phyloP scores from a whole-genome alignment of 164 flowering plant species.

The Sedum album region DNA sequence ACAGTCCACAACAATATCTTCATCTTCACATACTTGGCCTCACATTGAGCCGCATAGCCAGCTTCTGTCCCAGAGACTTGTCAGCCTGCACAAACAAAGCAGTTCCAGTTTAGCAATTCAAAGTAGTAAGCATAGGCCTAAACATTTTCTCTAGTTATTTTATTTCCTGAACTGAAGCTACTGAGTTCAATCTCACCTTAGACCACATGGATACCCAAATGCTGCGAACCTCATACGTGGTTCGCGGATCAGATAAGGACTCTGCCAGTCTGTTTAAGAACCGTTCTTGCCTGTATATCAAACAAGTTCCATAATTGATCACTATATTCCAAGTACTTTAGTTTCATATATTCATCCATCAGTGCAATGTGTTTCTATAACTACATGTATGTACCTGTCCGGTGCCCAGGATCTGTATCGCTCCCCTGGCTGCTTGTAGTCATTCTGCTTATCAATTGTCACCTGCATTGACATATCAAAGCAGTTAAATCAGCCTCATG shows the following conservation, averaged over 20 bases:
- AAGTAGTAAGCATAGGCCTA: too few species aligned
- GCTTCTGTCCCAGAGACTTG: conserved; percentile 84
- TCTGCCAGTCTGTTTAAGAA: too few species aligned
- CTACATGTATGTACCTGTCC: conserved; percentile 47
- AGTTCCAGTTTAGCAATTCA: neutral
- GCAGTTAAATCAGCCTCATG: too few species aligned
- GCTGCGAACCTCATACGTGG: conserved; percentile 64
- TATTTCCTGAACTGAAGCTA: too few species aligned
- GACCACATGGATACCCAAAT: conserved; percentile 86
- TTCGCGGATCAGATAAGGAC: too few species aligned
- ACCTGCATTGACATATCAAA: conserved; percentile 29
- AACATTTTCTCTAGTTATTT: neutral
- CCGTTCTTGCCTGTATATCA: conserved; percentile 67
- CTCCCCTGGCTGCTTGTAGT: conserved; percentile 97
- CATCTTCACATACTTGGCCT: conserved; percentile 53
- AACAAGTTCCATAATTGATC: neutral
- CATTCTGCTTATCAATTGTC: conserved; percentile 79
- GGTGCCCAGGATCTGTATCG: conserved; percentile 77
- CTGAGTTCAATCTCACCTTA: conserved; percentile 38
- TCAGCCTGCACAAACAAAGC: conserved; percentile 12
- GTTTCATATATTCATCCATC: neutral
- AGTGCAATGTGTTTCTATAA: neutral
- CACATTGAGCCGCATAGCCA: conserved; percentile 71
- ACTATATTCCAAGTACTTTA: neutral
- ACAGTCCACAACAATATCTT: too few species aligned